Percentiles rank a stretch among this genome's conserved stretches.
Evolutionary conservation across 768 basidiomycete species (phyloP).

Genomic region (Hericium coralloides): DNA sequence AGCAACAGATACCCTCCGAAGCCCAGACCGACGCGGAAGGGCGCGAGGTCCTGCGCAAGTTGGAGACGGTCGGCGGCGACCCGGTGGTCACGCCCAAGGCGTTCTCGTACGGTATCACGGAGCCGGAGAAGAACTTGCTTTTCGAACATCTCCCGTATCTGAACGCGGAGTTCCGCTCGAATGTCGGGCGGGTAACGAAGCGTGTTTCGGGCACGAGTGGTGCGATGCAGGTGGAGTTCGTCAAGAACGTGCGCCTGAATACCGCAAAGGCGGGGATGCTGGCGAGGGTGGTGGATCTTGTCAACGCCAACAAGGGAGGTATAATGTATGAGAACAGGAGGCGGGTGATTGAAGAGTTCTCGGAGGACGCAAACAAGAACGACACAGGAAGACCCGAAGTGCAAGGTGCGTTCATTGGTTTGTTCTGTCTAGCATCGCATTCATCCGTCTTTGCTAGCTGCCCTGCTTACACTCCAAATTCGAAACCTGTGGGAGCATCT

Average conservation of each 20-base stretch:
- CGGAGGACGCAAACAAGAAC: constrained; percentile 50
- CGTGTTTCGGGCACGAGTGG: constrained; percentile 23
- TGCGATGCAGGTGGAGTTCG: background rate
- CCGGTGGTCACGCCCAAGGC: constrained; percentile 40
- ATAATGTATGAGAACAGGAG: constrained; percentile 81
- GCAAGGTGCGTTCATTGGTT: constrained; percentile 53
- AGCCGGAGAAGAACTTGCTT: constrained; percentile 47
- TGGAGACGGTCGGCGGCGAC: constrained; percentile 21
- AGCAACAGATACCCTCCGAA: no score
- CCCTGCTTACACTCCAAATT: constrained; percentile 79
- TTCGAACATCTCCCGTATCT: constrained; percentile 60
- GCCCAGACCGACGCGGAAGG: background rate
- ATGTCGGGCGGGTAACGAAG: background rate
- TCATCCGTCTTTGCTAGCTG: constrained; percentile 41
- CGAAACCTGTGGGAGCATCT: constrained; percentile 77
- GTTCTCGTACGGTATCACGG: constrained; percentile 59
- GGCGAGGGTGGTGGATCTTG: constrained; percentile 67
- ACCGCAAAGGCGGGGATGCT: constrained; percentile 42
- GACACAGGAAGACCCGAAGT: constrained; percentile 85
- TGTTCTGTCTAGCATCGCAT: background rate
- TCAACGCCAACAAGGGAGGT: constrained; percentile 83
- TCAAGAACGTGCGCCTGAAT: background rate
- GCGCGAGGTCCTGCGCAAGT: background rate
- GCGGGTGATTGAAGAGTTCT: constrained; percentile 74
- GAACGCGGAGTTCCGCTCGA: constrained; percentile 22